phyloP scores from a whole-genome alignment of 78 protist genomes.

The Emiliania huxleyi region DNA sequence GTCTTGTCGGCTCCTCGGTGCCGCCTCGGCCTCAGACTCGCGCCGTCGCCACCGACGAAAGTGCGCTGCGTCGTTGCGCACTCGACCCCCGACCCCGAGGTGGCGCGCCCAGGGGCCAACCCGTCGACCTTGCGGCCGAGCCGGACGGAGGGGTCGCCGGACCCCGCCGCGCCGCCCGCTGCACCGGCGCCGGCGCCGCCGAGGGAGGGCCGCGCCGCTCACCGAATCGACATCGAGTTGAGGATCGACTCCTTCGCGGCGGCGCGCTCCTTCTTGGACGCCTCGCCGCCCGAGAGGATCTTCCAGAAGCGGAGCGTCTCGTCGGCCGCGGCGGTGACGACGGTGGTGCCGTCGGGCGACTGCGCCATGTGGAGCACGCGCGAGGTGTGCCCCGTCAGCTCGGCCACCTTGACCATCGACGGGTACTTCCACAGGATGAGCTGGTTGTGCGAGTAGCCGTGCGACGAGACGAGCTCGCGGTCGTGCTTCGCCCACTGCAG shows the following conservation, averaged over 20 bases:
- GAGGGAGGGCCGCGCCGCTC: too few species aligned
- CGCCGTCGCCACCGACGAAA: too few species aligned
- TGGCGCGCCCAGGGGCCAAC: too few species aligned
- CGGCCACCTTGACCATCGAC: constrained; percentile 85
- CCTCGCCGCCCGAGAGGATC: background rate
- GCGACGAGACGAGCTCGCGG: constrained; percentile 94
- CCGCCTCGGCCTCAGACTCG: too few species aligned
- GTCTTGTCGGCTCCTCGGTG: too few species aligned
- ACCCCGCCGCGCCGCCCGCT: too few species aligned
- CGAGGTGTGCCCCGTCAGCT: constrained; percentile 94
- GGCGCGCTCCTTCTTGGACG: background rate
- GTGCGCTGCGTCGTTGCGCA: too few species aligned
- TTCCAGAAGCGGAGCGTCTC: constrained; percentile 99
- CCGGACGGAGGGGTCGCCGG: too few species aligned
- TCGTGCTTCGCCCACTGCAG: constrained; percentile 86
- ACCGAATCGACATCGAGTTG: background rate
- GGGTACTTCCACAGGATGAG: constrained; percentile 98
- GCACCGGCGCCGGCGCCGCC: too few species aligned
- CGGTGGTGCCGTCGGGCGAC: constrained; percentile 94
- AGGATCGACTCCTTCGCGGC: background rate
- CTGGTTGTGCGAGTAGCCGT: constrained; percentile 96
- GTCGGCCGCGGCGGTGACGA: constrained; percentile 95
- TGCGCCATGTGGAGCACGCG: constrained; percentile 96
- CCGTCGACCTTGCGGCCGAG: too few species aligned
- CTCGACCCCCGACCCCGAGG: too few species aligned